Evolutionary conservation across 768 basidiomycete species (phyloP).

Genomic region (Albatrellus ellisii): DNA sequence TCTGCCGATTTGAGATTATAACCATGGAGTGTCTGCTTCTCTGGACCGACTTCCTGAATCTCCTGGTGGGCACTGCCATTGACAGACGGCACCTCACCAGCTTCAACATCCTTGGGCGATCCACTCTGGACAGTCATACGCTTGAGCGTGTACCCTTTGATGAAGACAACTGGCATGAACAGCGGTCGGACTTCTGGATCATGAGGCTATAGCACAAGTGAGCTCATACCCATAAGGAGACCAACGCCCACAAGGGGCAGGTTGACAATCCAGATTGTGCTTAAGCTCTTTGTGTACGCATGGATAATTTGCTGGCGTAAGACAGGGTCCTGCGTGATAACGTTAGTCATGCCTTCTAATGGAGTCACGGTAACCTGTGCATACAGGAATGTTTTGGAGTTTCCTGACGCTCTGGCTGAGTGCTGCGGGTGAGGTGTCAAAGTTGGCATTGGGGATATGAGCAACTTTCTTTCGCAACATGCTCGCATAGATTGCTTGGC

Average conservation of each 20-base stretch:
- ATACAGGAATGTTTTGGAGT: slow-evolving; percentile 15
- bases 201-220: background rate
- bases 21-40: background rate
- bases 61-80: slow-evolving; percentile 1
- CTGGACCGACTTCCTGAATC: background rate
- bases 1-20: too few species aligned
- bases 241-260: slow-evolving; percentile 20
- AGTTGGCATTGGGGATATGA: background rate
- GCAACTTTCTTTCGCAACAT: slow-evolving; percentile 22
- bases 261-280: slow-evolving; percentile 28
- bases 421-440: slow-evolving; percentile 14
- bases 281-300: slow-evolving; percentile 24
- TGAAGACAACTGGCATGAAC: slow-evolving; percentile 18
- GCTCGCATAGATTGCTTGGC: slow-evolving; percentile 57
- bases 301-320: slow-evolving; percentile 22
- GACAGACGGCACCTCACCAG: background rate
- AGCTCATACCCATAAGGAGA: slow-evolving; percentile 18
- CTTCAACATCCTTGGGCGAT: slow-evolving; percentile 15
- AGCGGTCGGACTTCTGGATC: background rate
- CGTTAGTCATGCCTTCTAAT: background rate
- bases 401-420: slow-evolving; percentile 18
- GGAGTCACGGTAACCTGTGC: slow-evolving; percentile 9
- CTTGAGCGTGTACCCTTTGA: slow-evolving; percentile 25
- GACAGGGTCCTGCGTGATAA: slow-evolving; percentile 16
- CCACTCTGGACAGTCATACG: slow-evolving; percentile 12